Conservation (phyloP, 2,329 filamentous ascomycete species). For the Emmonsia crescens region DNA sequence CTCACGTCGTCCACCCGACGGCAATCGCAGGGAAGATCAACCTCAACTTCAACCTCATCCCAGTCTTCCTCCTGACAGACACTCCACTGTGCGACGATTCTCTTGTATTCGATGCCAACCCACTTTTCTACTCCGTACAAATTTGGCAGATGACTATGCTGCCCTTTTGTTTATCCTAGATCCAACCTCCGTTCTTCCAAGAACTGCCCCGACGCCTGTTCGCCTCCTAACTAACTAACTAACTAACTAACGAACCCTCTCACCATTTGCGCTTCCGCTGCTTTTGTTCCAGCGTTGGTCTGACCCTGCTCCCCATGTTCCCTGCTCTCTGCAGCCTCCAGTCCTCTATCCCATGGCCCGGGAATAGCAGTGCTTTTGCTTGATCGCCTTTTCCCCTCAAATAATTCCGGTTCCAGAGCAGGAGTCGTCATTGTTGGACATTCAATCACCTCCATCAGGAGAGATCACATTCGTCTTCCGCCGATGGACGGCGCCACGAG, state of each 20-base stretch:
- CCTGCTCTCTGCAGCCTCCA: neutral
- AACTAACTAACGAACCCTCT: neutral
- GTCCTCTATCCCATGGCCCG: neutral
- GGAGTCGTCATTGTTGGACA: neutral
- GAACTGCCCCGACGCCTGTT: neutral
- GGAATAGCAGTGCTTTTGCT: neutral
- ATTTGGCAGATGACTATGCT: neutral
- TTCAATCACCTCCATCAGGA: neutral
- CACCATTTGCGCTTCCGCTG: neutral
- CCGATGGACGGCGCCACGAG: slow-evolving; percentile 26
- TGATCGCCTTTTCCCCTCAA: neutral
- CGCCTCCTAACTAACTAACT: neutral
- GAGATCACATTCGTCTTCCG: neutral
- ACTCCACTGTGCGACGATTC: neutral
- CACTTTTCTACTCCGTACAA: neutral
- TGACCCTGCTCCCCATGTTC: neutral
- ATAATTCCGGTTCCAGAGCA: neutral
- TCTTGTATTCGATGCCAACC: neutral
- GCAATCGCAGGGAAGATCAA: neutral
- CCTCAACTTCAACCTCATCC: neutral
- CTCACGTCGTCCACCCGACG: neutral
- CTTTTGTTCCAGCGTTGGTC: neutral
- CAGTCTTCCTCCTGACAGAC: neutral
- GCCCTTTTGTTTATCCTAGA: neutral
- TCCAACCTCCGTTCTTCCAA: neutral